Evolutionary conservation across 192 early-diverging fungal species (phyloP), one percentile per base, ranked within the genome.

Genomic region (Mortierella claussenii): DNA sequence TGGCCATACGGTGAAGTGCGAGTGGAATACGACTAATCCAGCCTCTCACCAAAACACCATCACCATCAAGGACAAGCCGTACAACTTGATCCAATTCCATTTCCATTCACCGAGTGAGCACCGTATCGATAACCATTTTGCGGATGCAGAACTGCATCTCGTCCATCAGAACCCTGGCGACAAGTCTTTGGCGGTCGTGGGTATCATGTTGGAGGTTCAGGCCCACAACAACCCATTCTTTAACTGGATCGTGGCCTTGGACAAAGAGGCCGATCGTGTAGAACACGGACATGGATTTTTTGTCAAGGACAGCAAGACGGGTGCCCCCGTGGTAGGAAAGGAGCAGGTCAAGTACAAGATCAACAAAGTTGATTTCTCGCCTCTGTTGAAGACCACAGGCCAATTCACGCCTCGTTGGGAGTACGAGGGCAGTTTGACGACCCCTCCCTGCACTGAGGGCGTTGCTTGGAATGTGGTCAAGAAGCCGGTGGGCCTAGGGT

Each of bases 91-190:
- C 18, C 78, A 87, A 31, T 88, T 91, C 60, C 89, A 91, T 68
- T 83, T 91, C 64, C 89, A 91, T 70, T 67, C 79, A 1, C 89
- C 89, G 4, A 83, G 84, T 5, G 89, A 91, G 52, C 87, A 90
- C 60, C 80, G 80, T 30, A 26, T 84, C 49, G 27, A 81, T 15
- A 60, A 65, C 33, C 28, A 26, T 24, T 64, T 79, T 49, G 53
- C 47, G n/a, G 82, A 80, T 3, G 68, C 65, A 31, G 83, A 85
- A 58, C 52, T 79, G 40, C 89, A 90, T 65, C 61, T 89, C 26
- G 89, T 90, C 27, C 87, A 88, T 47, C 56, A 53, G n/a, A 63
- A 37, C 20, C 26, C 48, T 0, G 45, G 53, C 6, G 79, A 83
- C 52, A 56, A 44, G 5, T 45, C 79, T 24, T 30, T 87, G 15